Conservation (phyloP, 495 filamentous ascomycete species). For the Schizothecium vesticola region DNA sequence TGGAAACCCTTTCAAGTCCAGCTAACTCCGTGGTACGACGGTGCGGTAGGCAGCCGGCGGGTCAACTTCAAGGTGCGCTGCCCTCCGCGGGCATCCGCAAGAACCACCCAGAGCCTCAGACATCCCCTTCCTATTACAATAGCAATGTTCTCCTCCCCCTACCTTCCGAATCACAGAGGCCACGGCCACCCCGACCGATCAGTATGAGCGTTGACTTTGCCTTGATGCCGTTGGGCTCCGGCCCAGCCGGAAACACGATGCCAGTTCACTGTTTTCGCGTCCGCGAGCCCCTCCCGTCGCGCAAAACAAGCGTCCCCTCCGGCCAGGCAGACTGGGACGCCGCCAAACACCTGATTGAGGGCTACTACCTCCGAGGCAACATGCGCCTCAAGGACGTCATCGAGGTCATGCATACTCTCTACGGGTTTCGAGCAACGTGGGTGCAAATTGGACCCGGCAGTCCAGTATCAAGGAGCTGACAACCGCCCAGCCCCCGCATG, state of each 20-base stretch:
- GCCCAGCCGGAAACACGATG: background rate
- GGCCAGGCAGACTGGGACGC: constrained; percentile 12
- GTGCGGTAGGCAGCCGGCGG: background rate
- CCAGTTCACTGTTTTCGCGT: background rate
- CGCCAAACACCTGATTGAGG: constrained; percentile 9
- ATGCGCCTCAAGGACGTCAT: constrained; percentile 20
- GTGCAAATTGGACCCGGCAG: background rate
- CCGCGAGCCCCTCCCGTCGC: background rate
- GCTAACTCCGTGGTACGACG: background rate
- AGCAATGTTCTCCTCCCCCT: background rate
- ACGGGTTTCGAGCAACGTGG: constrained; percentile 18
- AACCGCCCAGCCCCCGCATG: constrained; percentile 10
- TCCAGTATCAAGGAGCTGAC: background rate
- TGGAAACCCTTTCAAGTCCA: background rate
- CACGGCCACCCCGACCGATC: background rate
- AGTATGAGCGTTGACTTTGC: background rate
- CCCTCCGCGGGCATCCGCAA: background rate
- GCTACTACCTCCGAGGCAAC: constrained; percentile 12
- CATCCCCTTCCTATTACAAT: background rate
- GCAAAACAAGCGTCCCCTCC: background rate
- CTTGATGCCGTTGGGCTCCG: background rate
- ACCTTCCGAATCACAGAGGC: background rate
- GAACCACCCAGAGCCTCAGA: background rate
- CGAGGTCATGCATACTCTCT: constrained; percentile 5
- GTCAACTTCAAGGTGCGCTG: background rate